Base-by-base conservation (phyloP, 2,329 filamentous ascomycete species). In the Aspergillus unguis region DNA sequence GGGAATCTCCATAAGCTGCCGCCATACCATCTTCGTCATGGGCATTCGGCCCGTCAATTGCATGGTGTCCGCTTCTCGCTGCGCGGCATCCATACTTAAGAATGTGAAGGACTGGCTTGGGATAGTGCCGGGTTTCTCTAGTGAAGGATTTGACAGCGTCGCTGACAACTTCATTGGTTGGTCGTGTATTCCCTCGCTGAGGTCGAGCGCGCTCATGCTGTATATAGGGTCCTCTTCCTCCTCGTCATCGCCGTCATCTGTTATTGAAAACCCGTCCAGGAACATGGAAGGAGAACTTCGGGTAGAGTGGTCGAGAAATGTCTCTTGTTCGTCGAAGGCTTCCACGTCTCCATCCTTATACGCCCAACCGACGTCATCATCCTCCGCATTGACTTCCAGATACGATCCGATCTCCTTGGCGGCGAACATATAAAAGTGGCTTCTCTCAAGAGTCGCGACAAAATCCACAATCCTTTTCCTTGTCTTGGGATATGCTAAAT, bases 321-420 rank as follows among this genome's bases (percentile, higher is more conserved):
- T 75, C 42, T 75, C 75, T 41, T 65, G 65, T 48, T 66, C 68
- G 37, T 73, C 73, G 31, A 66, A 66, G 51, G 71, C 70, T 41
- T 78, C 75, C 17, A 76, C 73, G 60, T 84, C 77, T 25, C 84
- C 82, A 65, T 97, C 92, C 43, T 84, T 83, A 64, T 85, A 88
- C n/a, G 88, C 90, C 94, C 94, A 99, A 9, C 88, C 85, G 0
- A 88, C 88, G 67, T 99, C 92, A 64, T 97, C 94, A 66, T 97
- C 92, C 63, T 95, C 88, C 5, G 83, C 77, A 1, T 91, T 85
- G 45, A 80, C 78, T 42, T 92, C 87, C 11, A 97, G 76, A 62
- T 88, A 85, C n/a, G 81, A 80, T 23, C 85, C 82, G 74, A 99
- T 94, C 66, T 96, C 90, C 61, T 89, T 86, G 3, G 90, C 88